phyloP scores from a whole-genome alignment of 306 rosid genomes.

The Sicyos edulis region DNA sequence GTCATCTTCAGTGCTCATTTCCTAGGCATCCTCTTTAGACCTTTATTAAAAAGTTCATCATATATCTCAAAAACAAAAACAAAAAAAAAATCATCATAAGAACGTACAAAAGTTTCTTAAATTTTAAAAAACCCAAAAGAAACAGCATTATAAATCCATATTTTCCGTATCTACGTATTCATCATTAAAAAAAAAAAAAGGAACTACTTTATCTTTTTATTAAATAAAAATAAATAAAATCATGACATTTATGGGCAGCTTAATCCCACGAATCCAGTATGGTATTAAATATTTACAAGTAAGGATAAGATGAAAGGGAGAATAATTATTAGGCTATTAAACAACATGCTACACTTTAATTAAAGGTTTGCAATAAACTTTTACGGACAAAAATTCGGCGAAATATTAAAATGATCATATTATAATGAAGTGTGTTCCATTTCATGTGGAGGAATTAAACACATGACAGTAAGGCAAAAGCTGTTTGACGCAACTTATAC shows the following conservation, averaged over 20 bases:
- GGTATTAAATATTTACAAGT: background rate
- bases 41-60: too few relatives aligned
- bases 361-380: background rate
- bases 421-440: slow-evolving; percentile 9
- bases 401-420: background rate
- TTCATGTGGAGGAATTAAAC: slow-evolving; percentile 41
- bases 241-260: background rate
- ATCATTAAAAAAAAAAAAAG: too few relatives aligned
- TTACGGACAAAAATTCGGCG: slow-evolving; percentile 15
- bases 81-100: background rate
- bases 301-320: slow-evolving; percentile 2
- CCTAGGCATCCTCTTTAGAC: background rate
- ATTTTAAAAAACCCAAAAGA: background rate
- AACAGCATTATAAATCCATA: background rate
- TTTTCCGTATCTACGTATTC: background rate
- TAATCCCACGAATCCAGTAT: background rate
- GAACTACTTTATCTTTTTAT: too few relatives aligned
- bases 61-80: too few relatives aligned
- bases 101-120: background rate
- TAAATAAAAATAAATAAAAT: too few relatives aligned
- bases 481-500: slow-evolving; percentile 51
- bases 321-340: background rate
- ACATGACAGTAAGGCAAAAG: slow-evolving; percentile 64
- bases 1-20: background rate
- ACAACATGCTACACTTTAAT: background rate